Percentiles rank a stretch among this genome's conserved stretches.
Conservation (phyloP, 2,329 filamentous ascomycete species). For the Aspergillus tubingensis region DNA sequence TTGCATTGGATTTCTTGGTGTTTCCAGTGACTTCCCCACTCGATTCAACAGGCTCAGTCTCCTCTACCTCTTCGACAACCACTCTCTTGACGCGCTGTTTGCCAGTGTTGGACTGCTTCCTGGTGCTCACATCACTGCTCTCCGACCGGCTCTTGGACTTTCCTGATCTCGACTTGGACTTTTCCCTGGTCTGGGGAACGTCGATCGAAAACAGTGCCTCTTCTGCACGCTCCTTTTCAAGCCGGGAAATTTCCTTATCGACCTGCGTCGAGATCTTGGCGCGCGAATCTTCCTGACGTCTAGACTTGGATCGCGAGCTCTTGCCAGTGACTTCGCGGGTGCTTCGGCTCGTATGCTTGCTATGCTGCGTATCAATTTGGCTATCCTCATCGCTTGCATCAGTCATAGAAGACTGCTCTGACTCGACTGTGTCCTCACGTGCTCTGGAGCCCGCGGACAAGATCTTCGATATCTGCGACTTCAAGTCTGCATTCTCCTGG, state of each 20-base stretch:
- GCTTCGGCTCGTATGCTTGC: slow-evolving; percentile 30
- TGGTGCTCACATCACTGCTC: slow-evolving; percentile 20
- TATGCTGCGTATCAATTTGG: slow-evolving; percentile 34
- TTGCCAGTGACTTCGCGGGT: slow-evolving; percentile 34
- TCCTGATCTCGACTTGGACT: slow-evolving; percentile 24
- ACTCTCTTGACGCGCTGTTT: slow-evolving; percentile 45
- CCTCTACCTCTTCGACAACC: slow-evolving; percentile 36
- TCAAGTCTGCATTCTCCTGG: slow-evolving; percentile 43
- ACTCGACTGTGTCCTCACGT: slow-evolving; percentile 32
- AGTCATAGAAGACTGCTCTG: slow-evolving; percentile 27
- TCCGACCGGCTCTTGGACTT: slow-evolving; percentile 24
- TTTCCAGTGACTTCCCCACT: slow-evolving; percentile 29
- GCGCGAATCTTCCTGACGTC: slow-evolving; percentile 31
- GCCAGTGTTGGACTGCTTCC: slow-evolving; percentile 39
- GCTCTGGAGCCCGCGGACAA: slow-evolving; percentile 22
- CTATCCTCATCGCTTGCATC: slow-evolving; percentile 34
- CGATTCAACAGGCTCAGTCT: slow-evolving; percentile 34
- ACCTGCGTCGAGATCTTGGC: slow-evolving; percentile 37
- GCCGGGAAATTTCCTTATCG: slow-evolving; percentile 37
- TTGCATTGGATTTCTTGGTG: slow-evolving; percentile 28
- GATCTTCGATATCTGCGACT: slow-evolving; percentile 35
- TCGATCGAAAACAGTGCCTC: slow-evolving; percentile 42
- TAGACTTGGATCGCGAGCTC: slow-evolving; percentile 28
- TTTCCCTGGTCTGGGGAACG: slow-evolving; percentile 28
- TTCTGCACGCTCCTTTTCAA: slow-evolving; percentile 41